Conservation (phyloP, 1,284 basidiomycete species). For the Microbotryomycetes sp. region DNA sequence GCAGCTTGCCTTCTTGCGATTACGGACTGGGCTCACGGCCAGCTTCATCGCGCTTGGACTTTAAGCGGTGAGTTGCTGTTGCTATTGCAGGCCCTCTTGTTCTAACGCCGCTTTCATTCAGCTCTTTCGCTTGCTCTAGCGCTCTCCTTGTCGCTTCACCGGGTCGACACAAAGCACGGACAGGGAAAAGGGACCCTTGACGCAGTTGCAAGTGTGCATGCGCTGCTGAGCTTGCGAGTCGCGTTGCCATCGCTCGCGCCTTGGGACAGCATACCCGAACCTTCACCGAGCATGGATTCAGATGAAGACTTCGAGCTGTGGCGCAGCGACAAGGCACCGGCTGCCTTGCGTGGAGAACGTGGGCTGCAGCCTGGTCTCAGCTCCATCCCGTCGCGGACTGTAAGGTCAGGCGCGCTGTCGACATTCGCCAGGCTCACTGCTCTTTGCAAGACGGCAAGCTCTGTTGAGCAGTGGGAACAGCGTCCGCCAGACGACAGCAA, state of each 20-base stretch:
- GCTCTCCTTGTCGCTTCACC: constrained; percentile 7
- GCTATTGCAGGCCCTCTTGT: too few species aligned
- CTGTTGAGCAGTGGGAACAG: constrained; percentile 13
- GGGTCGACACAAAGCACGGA: too few species aligned
- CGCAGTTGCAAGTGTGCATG: too few species aligned
- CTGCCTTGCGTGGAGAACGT: constrained; percentile 10
- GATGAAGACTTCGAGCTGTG: constrained; percentile 28
- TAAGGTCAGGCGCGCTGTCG: constrained; percentile 13
- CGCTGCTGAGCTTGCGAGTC: constrained; percentile 19
- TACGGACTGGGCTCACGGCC: constrained; percentile 19
- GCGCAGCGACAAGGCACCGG: constrained; percentile 22
- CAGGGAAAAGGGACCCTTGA: too few species aligned
- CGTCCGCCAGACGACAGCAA: constrained; percentile 9
- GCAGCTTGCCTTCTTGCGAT: constrained; percentile 5
- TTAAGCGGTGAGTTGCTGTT: constrained; percentile 9
- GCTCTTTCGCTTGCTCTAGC: constrained; percentile 15
- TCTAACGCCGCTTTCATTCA: neutral
- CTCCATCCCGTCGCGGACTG: constrained; percentile 1
- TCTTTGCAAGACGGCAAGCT: constrained; percentile 20
- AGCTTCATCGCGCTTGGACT: constrained; percentile 17
- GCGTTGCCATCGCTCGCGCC: constrained; percentile 9
- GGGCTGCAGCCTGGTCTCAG: neutral
- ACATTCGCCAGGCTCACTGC: constrained; percentile 13
- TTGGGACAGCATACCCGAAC: constrained; percentile 19
- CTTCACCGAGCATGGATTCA: constrained; percentile 16